A percentile compares a stretch with the other conserved stretches of the same genome.
These are phyloP conservation scores for Vickermania spadyakhi DNA, from an alignment of 208 protist species.

Conservation along the genomic window DNA sequence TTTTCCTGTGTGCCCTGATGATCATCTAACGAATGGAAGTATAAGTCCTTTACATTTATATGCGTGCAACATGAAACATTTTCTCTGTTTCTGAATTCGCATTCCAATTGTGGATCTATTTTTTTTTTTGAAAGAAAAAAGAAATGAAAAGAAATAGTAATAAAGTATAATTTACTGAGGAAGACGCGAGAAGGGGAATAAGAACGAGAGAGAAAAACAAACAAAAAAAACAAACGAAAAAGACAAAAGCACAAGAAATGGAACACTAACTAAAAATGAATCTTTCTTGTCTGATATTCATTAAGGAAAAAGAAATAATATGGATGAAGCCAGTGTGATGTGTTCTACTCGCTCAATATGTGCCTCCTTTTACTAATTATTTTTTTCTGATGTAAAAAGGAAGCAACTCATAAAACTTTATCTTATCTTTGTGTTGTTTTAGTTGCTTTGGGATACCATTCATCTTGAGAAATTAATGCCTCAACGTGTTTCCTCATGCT, in stretches of 20 bases:
- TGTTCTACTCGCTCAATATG: not conserved
- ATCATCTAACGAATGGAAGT: not conserved
- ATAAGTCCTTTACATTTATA: not conserved
- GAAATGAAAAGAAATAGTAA: not conserved
- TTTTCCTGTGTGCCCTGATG: not conserved
- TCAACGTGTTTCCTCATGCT: not conserved
- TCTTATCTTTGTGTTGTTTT: not conserved
- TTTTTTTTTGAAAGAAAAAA: no score
- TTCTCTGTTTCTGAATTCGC: not conserved
- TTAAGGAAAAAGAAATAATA: conserved; percentile 5
- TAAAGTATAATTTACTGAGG: not conserved
- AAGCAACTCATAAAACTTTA: not conserved
- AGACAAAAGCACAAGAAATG: no score
- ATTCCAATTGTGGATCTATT: no score
- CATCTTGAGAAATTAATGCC: not conserved
- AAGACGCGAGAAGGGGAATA: not conserved
- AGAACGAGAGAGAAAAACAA: conserved; percentile 4
- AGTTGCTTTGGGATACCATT: not conserved
- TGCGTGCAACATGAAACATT: not conserved
- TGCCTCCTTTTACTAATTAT: not conserved
- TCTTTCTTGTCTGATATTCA: no score
- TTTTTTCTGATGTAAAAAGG: not conserved
- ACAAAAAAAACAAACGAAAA: no score
- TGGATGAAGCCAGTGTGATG: conserved; percentile 1
- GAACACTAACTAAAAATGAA: no score